Evolutionary conservation across 2,329 filamentous ascomycete genomes (phyloP), one percentile per base, ranked within the genome.

Genomic region (Lasiodiplodia gonubiensis): DNA sequence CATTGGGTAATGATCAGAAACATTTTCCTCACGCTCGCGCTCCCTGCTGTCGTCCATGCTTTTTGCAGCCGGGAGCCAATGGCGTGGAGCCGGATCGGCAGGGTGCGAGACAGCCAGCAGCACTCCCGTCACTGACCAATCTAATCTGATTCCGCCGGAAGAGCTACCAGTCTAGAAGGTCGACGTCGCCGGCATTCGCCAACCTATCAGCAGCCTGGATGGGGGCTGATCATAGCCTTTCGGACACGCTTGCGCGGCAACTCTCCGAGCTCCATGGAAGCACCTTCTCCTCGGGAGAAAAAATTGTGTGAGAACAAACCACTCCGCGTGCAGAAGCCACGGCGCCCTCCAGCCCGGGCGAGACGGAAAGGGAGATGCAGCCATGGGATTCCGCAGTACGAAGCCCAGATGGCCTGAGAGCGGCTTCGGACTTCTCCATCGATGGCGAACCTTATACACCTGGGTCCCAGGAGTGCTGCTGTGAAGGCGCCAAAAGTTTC

Each of bases 91-190:
- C 10, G 1, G 1, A 6, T 2, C 4, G 53, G 18, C 54, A 59
- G 35, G 54, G 54, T 27, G 54, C 54, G 54, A 16, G 35, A 16
- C n/a, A 10, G 30, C 30, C 30, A 33, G 30, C 8, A 33, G 30
- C 30, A 33, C n/a, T 25, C 35, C 33, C 35, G 2, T 33, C 30
- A 37, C 23, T 23, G 21, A 27, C 23, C 10, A 21, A 59, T 59
- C 54, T 59, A 42, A 59, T 59, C 54, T 59, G 54, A 59, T 46
- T 59, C 5, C 21, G 21, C 12, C 5, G 21, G 33, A 18, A 57
- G 37, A 25, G 2, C 23, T n/a, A 25, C 10, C 53, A 25, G 14
- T 35, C 52, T n/a, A 35, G 18, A 21, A 10, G 6, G 16, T 35
- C 16, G 12, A 55, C 8, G 21, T 16, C 18, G 33, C 30, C 53